phyloP scores from a whole-genome alignment of 305 asterid species.

The Petunia hybrid region DNA sequence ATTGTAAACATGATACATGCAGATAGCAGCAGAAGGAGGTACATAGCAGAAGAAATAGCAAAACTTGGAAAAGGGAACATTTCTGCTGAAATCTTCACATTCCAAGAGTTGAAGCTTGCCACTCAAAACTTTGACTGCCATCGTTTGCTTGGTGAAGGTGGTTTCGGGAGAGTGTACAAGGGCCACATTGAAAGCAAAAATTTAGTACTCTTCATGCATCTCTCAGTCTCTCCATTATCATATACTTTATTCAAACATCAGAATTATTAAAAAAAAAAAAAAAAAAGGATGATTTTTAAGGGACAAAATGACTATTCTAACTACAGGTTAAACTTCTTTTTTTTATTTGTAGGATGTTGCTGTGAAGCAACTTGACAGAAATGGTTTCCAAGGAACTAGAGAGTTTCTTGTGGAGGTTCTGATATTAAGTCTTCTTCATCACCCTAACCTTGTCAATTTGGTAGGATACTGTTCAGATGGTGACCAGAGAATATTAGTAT shows the following conservation, averaged over 20 bases:
- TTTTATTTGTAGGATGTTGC: conserved; percentile 68
- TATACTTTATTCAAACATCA: background rate
- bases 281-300: no score
- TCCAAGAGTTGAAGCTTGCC: conserved; percentile 53
- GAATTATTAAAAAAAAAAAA: no score
- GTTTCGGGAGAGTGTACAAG: conserved; percentile 89
- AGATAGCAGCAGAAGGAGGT: conserved; percentile 59
- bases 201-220: background rate
- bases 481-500: conserved; percentile 71
- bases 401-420: conserved; percentile 93
- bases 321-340: background rate
- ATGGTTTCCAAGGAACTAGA: conserved; percentile 90
- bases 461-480: conserved; percentile 92
- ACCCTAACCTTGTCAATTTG: conserved; percentile 80
- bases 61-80: conserved; percentile 77
- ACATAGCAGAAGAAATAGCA: conserved; percentile 50
- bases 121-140: conserved; percentile 63
- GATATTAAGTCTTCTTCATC: conserved; percentile 81
- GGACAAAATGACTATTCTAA: background rate
- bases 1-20: conserved; percentile 36
- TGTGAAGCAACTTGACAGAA: conserved; percentile 80
- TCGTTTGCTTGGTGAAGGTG: conserved; percentile 83
- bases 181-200: conserved; percentile 56
- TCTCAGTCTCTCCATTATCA: no score
- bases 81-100: conserved; percentile 68